Evolutionary conservation across 1,284 basidiomycete species (phyloP).

Genomic region (Chalciporus sp.): DNA sequence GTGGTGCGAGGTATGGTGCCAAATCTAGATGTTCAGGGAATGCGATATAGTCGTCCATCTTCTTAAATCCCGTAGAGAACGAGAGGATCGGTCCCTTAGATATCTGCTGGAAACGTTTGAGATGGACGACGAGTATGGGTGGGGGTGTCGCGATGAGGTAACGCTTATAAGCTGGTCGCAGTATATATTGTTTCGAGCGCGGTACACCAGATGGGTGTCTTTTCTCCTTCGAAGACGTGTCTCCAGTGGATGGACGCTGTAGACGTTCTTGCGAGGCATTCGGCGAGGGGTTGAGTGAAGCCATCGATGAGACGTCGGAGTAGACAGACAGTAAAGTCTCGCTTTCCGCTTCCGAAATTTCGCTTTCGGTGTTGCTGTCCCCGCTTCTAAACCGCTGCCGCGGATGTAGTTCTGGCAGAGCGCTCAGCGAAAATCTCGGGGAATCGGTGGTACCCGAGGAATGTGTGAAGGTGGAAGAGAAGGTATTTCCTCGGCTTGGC

Average conservation of each 20-base stretch:
- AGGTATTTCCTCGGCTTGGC: slow-evolving; percentile 10
- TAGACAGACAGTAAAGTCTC: slow-evolving; percentile 35
- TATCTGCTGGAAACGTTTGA: slow-evolving; percentile 91
- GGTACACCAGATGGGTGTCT: slow-evolving; percentile 33
- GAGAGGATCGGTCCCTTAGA: slow-evolving; percentile 51
- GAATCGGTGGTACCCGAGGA: slow-evolving; percentile 5
- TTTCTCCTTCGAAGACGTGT: slow-evolving; percentile 3
- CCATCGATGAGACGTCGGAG: slow-evolving; percentile 45
- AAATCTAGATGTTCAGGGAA: slow-evolving; percentile 89
- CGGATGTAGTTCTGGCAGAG: slow-evolving; percentile 34
- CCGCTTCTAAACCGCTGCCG: slow-evolving; percentile 20
- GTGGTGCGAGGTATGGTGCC: slow-evolving; percentile 84
- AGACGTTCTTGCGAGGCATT: slow-evolving; percentile 30
- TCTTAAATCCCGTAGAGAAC: slow-evolving; percentile 74
- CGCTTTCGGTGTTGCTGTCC: slow-evolving; percentile 47
- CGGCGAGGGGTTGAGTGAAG: slow-evolving; percentile 39
- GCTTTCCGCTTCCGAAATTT: slow-evolving; percentile 40
- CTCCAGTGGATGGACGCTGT: slow-evolving; percentile 11
- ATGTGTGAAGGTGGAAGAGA: slow-evolving; percentile 20
- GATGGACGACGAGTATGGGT: slow-evolving; percentile 87
- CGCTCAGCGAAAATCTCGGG: slow-evolving; percentile 35
- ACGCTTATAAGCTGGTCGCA: slow-evolving; percentile 88
- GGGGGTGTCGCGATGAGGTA: slow-evolving; percentile 89
- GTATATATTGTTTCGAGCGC: slow-evolving; percentile 64
- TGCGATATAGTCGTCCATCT: slow-evolving; percentile 84